phyloP scores from a whole-genome alignment of 2,329 filamentous ascomycete genomes.

The Clonostachys rosea region DNA sequence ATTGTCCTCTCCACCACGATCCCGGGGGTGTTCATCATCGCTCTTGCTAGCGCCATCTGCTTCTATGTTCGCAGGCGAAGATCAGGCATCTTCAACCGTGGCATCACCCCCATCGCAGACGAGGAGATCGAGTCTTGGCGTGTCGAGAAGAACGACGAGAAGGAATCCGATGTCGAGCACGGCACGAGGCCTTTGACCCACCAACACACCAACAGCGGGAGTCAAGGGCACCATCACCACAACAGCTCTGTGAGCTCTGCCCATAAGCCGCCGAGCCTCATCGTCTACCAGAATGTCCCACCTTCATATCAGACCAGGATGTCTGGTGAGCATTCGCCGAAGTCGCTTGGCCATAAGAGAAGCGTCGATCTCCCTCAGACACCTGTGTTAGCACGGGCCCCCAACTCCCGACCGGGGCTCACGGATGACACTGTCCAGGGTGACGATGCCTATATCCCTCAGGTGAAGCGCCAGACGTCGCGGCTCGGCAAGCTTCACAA shows the following conservation, averaged over 20 bases:
- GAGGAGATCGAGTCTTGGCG: conserved; percentile 65
- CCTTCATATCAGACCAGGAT: conserved; percentile 7
- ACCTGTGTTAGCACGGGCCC: conserved; percentile 52
- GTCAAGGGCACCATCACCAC: conserved; percentile 15
- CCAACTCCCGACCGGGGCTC: conserved; percentile 57
- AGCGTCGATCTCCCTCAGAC: conserved; percentile 41
- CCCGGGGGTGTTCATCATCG: conserved; percentile 31
- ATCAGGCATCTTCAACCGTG: conserved; percentile 42
- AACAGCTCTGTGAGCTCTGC: conserved; percentile 23
- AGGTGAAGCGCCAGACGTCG: conserved; percentile 46
- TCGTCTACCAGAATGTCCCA: conserved; percentile 38
- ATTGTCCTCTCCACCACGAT: conserved; percentile 49
- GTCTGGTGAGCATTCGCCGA: conserved; percentile 20
- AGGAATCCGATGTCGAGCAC: conserved; percentile 8
- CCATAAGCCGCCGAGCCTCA: conserved; percentile 46
- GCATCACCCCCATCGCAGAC: conserved; percentile 58
- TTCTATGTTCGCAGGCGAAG: conserved; percentile 24
- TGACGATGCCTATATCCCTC: conserved; percentile 52
- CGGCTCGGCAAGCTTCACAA: conserved; percentile 43
- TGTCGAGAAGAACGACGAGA: conserved; percentile 16
- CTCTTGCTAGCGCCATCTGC: conserved; percentile 3
- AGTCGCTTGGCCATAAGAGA: conserved; percentile 21
- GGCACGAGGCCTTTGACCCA: conserved; percentile 1
- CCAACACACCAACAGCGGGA: background rate
- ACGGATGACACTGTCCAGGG: conserved; percentile 59